Conservation (phyloP, 2,329 filamentous ascomycete genomes). For the Cytospora mali region DNA sequence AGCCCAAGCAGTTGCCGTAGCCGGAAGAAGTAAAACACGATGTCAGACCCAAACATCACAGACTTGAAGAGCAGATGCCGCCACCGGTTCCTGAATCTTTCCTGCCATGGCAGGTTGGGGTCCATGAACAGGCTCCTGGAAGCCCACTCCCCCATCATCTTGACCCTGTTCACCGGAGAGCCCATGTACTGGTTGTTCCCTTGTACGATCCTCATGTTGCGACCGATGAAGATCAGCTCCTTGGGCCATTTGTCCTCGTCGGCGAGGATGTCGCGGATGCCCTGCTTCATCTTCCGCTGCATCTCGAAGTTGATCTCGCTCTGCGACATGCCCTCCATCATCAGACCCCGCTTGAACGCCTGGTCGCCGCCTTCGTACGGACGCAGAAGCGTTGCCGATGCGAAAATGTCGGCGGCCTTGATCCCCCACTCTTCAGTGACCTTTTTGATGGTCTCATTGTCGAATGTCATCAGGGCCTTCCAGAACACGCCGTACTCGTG, state of each 20-base stretch:
- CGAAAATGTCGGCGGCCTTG: slow-evolving; percentile 86
- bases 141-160: slow-evolving; percentile 92
- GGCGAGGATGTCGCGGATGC: slow-evolving; percentile 67
- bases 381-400: slow-evolving; percentile 83
- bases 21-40: slow-evolving; percentile 82
- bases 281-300: slow-evolving; percentile 81
- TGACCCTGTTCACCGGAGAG: slow-evolving; percentile 87
- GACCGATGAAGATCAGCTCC: slow-evolving; percentile 88
- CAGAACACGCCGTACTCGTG: slow-evolving; percentile 88
- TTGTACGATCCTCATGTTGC: slow-evolving; percentile 91
- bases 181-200: slow-evolving; percentile 91
- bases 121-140: slow-evolving; percentile 80
- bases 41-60: slow-evolving; percentile 74
- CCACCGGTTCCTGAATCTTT: slow-evolving; percentile 71
- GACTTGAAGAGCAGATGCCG: slow-evolving; percentile 80
- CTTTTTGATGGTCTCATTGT: slow-evolving; percentile 75
- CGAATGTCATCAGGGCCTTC: slow-evolving; percentile 91
- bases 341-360: slow-evolving; percentile 66
- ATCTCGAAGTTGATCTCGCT: slow-evolving; percentile 85
- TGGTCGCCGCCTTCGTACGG: slow-evolving; percentile 87
- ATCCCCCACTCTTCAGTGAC: slow-evolving; percentile 86
- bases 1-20: slow-evolving; percentile 74
- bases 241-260: slow-evolving; percentile 89
- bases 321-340: slow-evolving; percentile 55
- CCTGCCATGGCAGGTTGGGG: slow-evolving; percentile 60